phyloP scores from a whole-genome alignment of 768 basidiomycete genomes.

The Suillus placidus region DNA sequence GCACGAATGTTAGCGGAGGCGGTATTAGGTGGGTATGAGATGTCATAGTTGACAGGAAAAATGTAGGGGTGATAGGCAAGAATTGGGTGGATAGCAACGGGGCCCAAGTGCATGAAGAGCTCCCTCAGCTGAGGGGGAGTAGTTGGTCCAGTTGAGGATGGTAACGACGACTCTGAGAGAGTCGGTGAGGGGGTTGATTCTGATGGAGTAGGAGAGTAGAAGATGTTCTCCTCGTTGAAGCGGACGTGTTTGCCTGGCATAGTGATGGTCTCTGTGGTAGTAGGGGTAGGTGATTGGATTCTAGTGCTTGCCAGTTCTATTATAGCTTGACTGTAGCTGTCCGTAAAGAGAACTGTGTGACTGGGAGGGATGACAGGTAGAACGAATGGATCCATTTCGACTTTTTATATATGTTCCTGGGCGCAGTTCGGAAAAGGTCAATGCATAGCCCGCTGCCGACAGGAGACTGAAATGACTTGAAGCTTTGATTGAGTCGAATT shows the following conservation, averaged over 20 bases:
- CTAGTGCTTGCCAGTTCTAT: neutral
- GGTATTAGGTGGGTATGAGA: conserved; percentile 21
- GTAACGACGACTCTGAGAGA: conserved; percentile 32
- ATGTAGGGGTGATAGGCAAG: conserved; percentile 32
- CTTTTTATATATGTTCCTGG: neutral
- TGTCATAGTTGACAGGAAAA: conserved; percentile 26
- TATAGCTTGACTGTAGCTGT: neutral
- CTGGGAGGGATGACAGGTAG: neutral
- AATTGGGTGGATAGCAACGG: conserved; percentile 33
- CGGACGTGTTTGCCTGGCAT: conserved; percentile 36
- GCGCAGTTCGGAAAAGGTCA: neutral
- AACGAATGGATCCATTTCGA: neutral
- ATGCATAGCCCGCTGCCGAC: conserved; percentile 2
- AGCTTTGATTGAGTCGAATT: neutral
- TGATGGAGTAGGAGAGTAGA: conserved; percentile 30
- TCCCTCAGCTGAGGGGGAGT: conserved; percentile 33
- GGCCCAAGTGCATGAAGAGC: conserved; percentile 25
- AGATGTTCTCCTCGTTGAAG: conserved; percentile 36
- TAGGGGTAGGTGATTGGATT: conserved; percentile 14
- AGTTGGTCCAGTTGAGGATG: conserved; percentile 31
- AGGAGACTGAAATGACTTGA: neutral
- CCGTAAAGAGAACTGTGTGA: neutral
- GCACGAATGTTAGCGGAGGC: conserved; percentile 29
- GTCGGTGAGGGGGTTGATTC: conserved; percentile 27
- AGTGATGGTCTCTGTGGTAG: conserved; percentile 7